Percentiles rank a stretch among this genome's conserved stretches.
Conservation (phyloP, 2,329 filamentous ascomycete species). For the Thermomyces lanuginosus region DNA sequence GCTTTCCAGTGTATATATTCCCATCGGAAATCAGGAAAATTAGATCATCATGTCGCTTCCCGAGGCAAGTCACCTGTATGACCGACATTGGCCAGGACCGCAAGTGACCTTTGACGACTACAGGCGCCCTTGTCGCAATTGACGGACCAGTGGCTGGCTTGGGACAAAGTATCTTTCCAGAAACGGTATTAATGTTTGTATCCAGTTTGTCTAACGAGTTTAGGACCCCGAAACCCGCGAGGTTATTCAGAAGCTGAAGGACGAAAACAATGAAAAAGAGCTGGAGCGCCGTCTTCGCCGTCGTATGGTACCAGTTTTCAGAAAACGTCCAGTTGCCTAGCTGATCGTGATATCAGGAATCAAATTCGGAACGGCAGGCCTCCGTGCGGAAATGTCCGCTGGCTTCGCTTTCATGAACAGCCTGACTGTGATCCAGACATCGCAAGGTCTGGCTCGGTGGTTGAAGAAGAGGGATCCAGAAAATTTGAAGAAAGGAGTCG, state of each 20-base stretch:
- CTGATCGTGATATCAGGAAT: slow-evolving; percentile 25
- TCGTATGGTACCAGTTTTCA: slow-evolving; percentile 20
- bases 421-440: slow-evolving; percentile 45
- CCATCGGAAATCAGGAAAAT: too few relatives aligned
- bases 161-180: slow-evolving; percentile 30
- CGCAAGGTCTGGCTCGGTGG: slow-evolving; percentile 48
- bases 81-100: too few relatives aligned
- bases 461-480: slow-evolving; percentile 32
- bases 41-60: too few relatives aligned
- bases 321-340: slow-evolving; percentile 1
- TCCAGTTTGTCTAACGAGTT: neutral
- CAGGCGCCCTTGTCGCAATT: slow-evolving; percentile 25
- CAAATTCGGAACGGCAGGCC: slow-evolving; percentile 46
- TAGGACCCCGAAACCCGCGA: slow-evolving; percentile 36
- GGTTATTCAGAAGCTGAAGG: slow-evolving; percentile 38
- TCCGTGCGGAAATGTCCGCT: slow-evolving; percentile 49
- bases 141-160: slow-evolving; percentile 41
- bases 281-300: slow-evolving; percentile 37
- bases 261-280: slow-evolving; percentile 29
- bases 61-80: too few relatives aligned
- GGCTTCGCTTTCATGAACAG: slow-evolving; percentile 47
- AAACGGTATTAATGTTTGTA: neutral
- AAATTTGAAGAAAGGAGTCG: slow-evolving; percentile 33
- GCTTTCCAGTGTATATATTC: too few relatives aligned
- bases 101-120: too few relatives aligned